Conservation (phyloP, 1,139 yeast species). For the Candida dubliniensis region DNA sequence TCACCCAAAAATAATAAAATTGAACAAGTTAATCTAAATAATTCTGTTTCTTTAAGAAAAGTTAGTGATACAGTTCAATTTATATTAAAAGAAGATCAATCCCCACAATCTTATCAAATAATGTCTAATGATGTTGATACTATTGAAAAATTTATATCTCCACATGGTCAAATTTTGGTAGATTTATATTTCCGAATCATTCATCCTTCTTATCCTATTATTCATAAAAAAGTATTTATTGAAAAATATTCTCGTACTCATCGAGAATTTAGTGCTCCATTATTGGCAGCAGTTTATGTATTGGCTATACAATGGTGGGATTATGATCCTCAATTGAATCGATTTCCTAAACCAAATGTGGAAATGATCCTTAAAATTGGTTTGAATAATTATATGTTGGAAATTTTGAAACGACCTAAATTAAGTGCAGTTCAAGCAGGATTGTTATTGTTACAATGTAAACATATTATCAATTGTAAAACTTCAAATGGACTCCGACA, state of each 20-base stretch:
- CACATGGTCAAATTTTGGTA: conserved; percentile 71
- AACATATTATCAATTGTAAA: conserved; percentile 34
- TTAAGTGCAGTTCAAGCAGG: conserved; percentile 83
- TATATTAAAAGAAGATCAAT: conserved; percentile 68
- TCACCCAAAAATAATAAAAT: conserved; percentile 42
- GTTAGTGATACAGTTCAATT: conserved; percentile 68
- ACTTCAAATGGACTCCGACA: not conserved
- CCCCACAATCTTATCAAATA: conserved; percentile 58
- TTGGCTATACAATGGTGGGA: conserved; percentile 86
- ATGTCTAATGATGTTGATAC: conserved; percentile 71
- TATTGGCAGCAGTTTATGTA: conserved; percentile 73
- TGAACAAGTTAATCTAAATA: conserved; percentile 64
- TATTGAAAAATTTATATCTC: conserved; percentile 71
- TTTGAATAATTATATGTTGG: conserved; percentile 61
- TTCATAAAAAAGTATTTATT: conserved; percentile 73
- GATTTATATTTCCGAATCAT: conserved; percentile 72
- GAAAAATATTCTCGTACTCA: conserved; percentile 78
- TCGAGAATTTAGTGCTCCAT: conserved; percentile 74
- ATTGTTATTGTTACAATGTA: conserved; percentile 63
- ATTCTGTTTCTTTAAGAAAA: conserved; percentile 59
- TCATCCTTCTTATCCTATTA: conserved; percentile 76
- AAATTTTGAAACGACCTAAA: conserved; percentile 71
- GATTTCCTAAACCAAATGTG: conserved; percentile 66
- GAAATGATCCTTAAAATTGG: conserved; percentile 47
- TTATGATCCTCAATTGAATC: conserved; percentile 66